Evolutionary conservation across 768 basidiomycete genomes (phyloP), one percentile per base, ranked within the genome.

Genomic region (Boletus rubescentipes): DNA sequence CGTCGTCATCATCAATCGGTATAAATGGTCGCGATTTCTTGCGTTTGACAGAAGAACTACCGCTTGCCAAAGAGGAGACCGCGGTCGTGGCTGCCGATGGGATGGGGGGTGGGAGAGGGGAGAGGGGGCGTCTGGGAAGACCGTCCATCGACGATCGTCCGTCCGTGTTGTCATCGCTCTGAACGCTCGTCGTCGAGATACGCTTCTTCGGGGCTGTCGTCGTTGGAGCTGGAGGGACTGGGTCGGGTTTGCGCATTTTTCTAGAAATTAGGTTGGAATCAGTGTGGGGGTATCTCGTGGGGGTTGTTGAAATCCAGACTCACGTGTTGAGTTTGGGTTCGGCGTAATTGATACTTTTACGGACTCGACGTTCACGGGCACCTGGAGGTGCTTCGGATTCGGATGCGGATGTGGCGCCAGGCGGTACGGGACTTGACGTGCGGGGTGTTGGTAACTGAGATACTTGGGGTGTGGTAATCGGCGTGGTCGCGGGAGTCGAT

Each of bases 241-340:
- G 74, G 59, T 89, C 88, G 10, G 91, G 90, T 71, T 92, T 92
- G 41, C 91, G 86, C 91, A 93, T 92, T 82, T 93, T 93, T 42
- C 89, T 91, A 63, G 40, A 62, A 36, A 41, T 15, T 21, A 29
- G 31, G 18, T 32, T 16, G n/a, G 31, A 8, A 56, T 62, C 55
- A 59, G 45, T 54, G 47, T 20, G 56, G 11, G 29, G 36, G 16
- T 20, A 38, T 31, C 46, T 42, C 39, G 38, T 23, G 46, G 40
- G 6, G 45, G 49, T 38, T 11, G 12, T 36, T 16, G 36, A 47
- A 32, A 37, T 14, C 26, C 41, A 30, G 38, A 82, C 85, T 47
- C 66, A 90, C 89, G 89, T 93, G 68, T 93, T 92, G 21, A 93
- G 78, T 66, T 92, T 93, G 11, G 91, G 91, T 65, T 93, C 91